Evolutionary conservation across 805 yeast genomes (phyloP).

Genomic region (Zygosaccharomyces gambellarensis): DNA sequence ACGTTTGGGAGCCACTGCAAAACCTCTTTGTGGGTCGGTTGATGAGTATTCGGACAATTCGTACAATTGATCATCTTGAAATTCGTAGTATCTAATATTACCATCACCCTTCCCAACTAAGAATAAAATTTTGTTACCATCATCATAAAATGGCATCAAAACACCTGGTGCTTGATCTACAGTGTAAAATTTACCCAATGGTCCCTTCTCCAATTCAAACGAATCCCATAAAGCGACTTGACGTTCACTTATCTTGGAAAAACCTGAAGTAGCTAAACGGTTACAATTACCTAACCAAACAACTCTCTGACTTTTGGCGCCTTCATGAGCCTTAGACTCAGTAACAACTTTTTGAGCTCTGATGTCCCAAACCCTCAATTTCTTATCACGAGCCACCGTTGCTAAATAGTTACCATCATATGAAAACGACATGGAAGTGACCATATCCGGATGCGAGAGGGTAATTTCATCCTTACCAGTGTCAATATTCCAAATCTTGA

Average conservation of each 20-base stretch:
- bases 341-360: constrained; percentile 66
- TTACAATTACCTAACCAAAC: constrained; percentile 87
- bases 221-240: constrained; percentile 95
- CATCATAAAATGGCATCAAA: constrained; percentile 86
- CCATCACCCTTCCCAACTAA: constrained; percentile 98
- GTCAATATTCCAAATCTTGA: constrained; percentile 85
- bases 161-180: constrained; percentile 92
- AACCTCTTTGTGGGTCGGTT: constrained; percentile 91
- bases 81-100: constrained; percentile 90
- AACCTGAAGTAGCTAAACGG: constrained; percentile 89
- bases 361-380: constrained; percentile 86
- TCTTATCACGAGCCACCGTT: constrained; percentile 87
- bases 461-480: constrained; percentile 67
- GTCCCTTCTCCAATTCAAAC: constrained; percentile 65
- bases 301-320: constrained; percentile 86
- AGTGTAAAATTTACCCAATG: constrained; percentile 81
- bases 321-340: constrained; percentile 87
- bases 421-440: constrained; percentile 89
- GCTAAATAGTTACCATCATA: constrained; percentile 84
- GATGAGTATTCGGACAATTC: constrained; percentile 88
- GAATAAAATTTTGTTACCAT: constrained; percentile 70
- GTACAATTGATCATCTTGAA: constrained; percentile 73
- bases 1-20: constrained; percentile 83
- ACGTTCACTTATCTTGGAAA: constrained; percentile 86
- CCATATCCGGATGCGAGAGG: constrained; percentile 81